Conservation (phyloP, 371 early-diverging fungal genomes). For the Phascolomyces articulosus region DNA sequence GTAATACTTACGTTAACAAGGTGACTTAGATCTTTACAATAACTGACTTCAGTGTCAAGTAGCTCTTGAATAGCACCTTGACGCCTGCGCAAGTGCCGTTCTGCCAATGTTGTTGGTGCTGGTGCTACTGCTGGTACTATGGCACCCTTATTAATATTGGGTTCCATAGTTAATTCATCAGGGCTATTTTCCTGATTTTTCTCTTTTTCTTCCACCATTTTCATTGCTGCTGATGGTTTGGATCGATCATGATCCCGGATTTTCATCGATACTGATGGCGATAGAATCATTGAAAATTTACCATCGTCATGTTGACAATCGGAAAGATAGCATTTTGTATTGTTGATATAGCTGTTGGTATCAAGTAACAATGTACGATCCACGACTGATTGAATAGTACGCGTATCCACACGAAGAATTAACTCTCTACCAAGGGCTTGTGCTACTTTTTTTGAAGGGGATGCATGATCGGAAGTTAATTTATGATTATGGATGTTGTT, state of each 20-base stretch:
- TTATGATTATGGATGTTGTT: background rate
- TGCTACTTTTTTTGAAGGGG: background rate
- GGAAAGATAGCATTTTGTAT: background rate
- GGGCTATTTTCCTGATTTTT: background rate
- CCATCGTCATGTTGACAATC: background rate
- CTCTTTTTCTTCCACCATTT: no score
- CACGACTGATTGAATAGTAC: background rate
- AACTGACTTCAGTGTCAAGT: slow-evolving; percentile 41
- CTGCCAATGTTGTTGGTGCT: slow-evolving; percentile 5
- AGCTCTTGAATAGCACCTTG: slow-evolving; percentile 33
- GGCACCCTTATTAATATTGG: background rate
- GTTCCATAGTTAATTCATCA: background rate
- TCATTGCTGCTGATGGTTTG: no score
- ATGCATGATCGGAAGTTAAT: slow-evolving; percentile 4
- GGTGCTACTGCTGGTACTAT: background rate
- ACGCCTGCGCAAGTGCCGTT: background rate
- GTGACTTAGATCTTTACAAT: slow-evolving; percentile 34
- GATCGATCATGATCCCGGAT: no score
- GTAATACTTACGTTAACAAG: slow-evolving; percentile 42
- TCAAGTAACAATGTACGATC: background rate
- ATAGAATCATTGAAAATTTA: no score
- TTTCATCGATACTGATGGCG: no score
- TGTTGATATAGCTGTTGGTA: background rate
- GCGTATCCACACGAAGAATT: slow-evolving; percentile 3
- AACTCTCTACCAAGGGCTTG: slow-evolving; percentile 1